Percentiles rank a stretch among this genome's conserved stretches.
These are phyloP conservation scores for Fusarium subglutinans DNA, from an alignment of 2,329 filamentous ascomycete genomes.

Conservation along the genomic window DNA sequence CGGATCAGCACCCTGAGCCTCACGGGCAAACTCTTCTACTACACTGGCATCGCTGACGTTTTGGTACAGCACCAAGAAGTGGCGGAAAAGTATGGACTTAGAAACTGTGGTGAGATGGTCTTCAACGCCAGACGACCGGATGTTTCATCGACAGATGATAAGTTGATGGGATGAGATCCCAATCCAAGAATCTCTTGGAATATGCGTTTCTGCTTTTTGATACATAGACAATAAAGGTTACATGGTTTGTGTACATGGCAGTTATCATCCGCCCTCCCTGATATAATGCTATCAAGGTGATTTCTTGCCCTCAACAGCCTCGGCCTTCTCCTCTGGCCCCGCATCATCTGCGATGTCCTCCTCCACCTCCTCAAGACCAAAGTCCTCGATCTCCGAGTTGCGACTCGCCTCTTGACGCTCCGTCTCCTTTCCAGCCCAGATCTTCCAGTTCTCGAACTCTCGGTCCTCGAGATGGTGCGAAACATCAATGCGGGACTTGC, in stretches of 20 bases:
- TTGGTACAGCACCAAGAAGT: conserved; percentile 85
- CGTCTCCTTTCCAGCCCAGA: conserved; percentile 70
- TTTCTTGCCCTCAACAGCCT: conserved; percentile 23
- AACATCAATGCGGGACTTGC: conserved; percentile 77
- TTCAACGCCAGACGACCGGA: conserved; percentile 49
- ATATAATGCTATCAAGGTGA: conserved; percentile 14
- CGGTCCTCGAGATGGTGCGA: conserved; percentile 84
- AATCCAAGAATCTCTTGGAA: conserved; percentile 8
- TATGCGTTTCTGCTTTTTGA: conserved; percentile 34
- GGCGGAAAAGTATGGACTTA: conserved; percentile 55
- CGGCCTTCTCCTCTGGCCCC: conserved; percentile 39
- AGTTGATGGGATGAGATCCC: not conserved
- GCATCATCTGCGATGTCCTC: conserved; percentile 30
- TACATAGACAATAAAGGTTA: conserved; percentile 39
- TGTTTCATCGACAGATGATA: conserved; percentile 24
- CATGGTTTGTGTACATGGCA: conserved; percentile 38
- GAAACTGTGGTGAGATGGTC: conserved; percentile 52
- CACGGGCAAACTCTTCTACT: conserved; percentile 79
- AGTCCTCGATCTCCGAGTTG: conserved; percentile 55
- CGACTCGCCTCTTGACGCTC: conserved; percentile 52
- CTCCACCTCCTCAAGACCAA: conserved; percentile 52
- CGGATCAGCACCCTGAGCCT: conserved; percentile 83
- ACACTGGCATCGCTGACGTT: conserved; percentile 72
- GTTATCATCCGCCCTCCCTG: conserved; percentile 28
- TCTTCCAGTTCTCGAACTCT: conserved; percentile 85